Conservation (phyloP, 2,329 filamentous ascomycete genomes). For the Xylariaceae sp. region DNA sequence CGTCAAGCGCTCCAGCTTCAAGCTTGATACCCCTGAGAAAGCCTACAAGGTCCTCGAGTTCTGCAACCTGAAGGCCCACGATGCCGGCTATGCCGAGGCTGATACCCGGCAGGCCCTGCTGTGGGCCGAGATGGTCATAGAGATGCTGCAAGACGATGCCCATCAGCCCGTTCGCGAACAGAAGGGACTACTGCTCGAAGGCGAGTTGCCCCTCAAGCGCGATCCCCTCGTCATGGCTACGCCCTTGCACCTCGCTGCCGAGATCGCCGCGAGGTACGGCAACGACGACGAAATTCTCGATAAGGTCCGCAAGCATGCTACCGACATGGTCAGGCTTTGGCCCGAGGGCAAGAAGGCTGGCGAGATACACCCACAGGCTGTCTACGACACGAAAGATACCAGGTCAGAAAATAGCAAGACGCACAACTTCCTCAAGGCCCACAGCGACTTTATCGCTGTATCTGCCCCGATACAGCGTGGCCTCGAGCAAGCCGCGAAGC, state of each 20-base stretch:
- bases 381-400: conserved; percentile 21
- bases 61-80: conserved; percentile 43
- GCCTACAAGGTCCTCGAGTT: conserved; percentile 39
- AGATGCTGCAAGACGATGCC: conserved; percentile 45
- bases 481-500: conserved; percentile 43
- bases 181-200: conserved; percentile 12
- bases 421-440: conserved; percentile 33
- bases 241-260: conserved; percentile 43
- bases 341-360: conserved; percentile 37
- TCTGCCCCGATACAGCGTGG: conserved; percentile 42
- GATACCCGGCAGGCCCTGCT: conserved; percentile 42
- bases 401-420: conserved; percentile 13
- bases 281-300: conserved; percentile 30
- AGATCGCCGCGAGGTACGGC: conserved; percentile 35
- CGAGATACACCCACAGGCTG: conserved; percentile 35
- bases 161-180: conserved; percentile 32
- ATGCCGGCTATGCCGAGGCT: conserved; percentile 33
- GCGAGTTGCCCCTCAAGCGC: conserved; percentile 32
- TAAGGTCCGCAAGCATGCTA: conserved; percentile 38
- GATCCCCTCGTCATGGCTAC: conserved; percentile 45
- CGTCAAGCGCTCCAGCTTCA: conserved; percentile 45
- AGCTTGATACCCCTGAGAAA: conserved; percentile 41
- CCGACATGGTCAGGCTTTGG: conserved; percentile 40
- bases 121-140: conserved; percentile 47
- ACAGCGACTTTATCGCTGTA: conserved; percentile 36